phyloP scores from a whole-genome alignment of 2,329 filamentous ascomycete species.

The Didymella lethalis region DNA sequence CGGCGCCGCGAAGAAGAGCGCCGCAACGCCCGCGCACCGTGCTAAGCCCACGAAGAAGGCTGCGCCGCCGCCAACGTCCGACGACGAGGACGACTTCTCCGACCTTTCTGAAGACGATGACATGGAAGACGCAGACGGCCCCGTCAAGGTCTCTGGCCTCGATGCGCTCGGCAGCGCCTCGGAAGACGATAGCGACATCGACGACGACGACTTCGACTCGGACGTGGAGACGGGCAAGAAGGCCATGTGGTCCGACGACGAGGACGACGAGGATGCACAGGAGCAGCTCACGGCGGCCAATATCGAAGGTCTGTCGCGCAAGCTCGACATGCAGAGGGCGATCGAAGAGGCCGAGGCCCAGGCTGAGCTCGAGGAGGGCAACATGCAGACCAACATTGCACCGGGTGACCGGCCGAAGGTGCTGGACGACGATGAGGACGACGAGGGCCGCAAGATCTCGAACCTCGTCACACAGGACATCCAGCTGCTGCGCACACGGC shows the following conservation, averaged over 20 bases:
- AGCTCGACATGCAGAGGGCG: conserved; percentile 79
- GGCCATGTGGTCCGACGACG: conserved; percentile 94
- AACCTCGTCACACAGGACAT: conserved; percentile 82
- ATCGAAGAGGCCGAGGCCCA: conserved; percentile 83
- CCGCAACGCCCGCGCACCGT: conserved; percentile 31
- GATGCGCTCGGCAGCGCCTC: conserved; percentile 52
- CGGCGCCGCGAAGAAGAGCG: conserved; percentile 36
- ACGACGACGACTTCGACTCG: conserved; percentile 61
- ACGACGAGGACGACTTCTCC: conserved; percentile 49
- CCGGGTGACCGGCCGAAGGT: conserved; percentile 72
- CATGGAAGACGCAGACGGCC: conserved; percentile 53
- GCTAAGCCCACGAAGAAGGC: conserved; percentile 47
- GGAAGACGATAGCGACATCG: conserved; percentile 46
- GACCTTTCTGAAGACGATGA: conserved; percentile 47
- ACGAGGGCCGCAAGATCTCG: conserved; percentile 63
- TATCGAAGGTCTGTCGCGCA: conserved; percentile 88
- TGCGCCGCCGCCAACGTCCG: conserved; percentile 39
- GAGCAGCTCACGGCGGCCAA: conserved; percentile 94
- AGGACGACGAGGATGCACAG: conserved; percentile 89
- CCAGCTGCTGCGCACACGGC: conserved; percentile 84
- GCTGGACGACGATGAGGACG: conserved; percentile 66
- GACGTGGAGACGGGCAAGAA: conserved; percentile 59
- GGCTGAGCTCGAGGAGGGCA: conserved; percentile 83
- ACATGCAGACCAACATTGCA: conserved; percentile 92
- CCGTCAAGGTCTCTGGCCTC: conserved; percentile 48